Conservation (phyloP, 2,329 filamentous ascomycete genomes). For the Penicillium sp. region DNA sequence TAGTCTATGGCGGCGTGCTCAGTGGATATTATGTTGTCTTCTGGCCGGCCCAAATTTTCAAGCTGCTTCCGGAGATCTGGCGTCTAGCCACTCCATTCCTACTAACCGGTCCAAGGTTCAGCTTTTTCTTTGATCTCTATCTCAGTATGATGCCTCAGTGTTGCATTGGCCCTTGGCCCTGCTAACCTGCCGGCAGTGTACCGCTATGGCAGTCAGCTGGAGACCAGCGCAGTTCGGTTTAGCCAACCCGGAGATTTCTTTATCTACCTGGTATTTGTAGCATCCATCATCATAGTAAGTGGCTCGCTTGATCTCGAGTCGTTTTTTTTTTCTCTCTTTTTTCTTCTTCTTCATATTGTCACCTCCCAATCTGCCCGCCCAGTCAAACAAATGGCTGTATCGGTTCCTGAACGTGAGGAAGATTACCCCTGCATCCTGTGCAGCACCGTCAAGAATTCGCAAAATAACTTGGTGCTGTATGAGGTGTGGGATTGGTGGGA, state of each 20-base stretch:
- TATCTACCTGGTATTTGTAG: slow-evolving; percentile 75
- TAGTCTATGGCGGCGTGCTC: slow-evolving; percentile 60
- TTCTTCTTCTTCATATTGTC: slow-evolving; percentile 24
- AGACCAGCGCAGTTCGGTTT: slow-evolving; percentile 71
- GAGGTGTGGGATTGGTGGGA: slow-evolving; percentile 76
- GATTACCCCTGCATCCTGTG: slow-evolving; percentile 68
- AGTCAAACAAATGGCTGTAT: slow-evolving; percentile 67
- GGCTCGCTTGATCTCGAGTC: slow-evolving; percentile 25
- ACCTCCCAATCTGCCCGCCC: slow-evolving; percentile 79
- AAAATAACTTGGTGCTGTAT: slow-evolving; percentile 55
- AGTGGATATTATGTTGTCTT: slow-evolving; percentile 56
- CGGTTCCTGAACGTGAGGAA: slow-evolving; percentile 85
- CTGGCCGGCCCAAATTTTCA: slow-evolving; percentile 52
- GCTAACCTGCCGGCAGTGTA: slow-evolving; percentile 58
- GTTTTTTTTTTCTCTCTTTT: slow-evolving; percentile 5
- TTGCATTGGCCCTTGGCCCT: slow-evolving; percentile 18
- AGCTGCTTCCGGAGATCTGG: slow-evolving; percentile 62
- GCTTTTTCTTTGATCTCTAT: slow-evolving; percentile 72
- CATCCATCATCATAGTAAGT: slow-evolving; percentile 75
- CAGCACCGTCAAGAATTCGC: slow-evolving; percentile 61
- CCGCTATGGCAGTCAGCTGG: slow-evolving; percentile 73
- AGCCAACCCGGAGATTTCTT: slow-evolving; percentile 74
- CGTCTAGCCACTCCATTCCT: slow-evolving; percentile 59
- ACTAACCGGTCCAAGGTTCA: slow-evolving; percentile 55
- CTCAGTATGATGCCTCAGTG: slow-evolving; percentile 53